Percentiles rank a stretch among this genome's conserved stretches.
Evolutionary conservation across 1,139 yeast genomes (phyloP).

Genomic region (Sugiyamaella sp.): DNA sequence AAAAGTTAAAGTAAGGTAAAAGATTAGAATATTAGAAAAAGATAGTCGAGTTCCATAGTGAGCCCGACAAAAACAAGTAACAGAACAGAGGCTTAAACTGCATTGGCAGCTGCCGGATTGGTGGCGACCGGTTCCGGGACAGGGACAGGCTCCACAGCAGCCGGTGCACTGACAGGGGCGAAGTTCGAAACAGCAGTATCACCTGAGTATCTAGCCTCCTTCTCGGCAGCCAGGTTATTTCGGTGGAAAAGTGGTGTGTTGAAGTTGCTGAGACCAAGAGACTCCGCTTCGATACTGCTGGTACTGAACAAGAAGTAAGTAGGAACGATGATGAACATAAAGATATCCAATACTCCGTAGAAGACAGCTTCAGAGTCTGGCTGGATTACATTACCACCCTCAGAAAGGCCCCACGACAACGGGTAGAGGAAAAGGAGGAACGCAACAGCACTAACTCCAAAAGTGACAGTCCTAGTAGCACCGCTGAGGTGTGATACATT

Average conservation of each 20-base stretch:
- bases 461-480: constrained; percentile 22
- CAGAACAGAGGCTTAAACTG: constrained; percentile 16
- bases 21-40: constrained; percentile 9
- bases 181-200: constrained; percentile 25
- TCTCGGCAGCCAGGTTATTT: constrained; percentile 22
- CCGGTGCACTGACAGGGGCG: constrained; percentile 20
- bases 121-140: constrained; percentile 21
- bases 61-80: not conserved
- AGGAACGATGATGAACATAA: constrained; percentile 46
- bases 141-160: constrained; percentile 23
- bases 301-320: constrained; percentile 33
- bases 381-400: constrained; percentile 68
- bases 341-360: constrained; percentile 62
- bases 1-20: not conserved
- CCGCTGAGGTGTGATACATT: constrained; percentile 15
- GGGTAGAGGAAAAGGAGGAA: constrained; percentile 57
- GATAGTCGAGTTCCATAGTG: not conserved
- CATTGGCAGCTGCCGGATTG: constrained; percentile 19
- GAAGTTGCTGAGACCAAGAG: constrained; percentile 30
- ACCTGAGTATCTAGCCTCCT: constrained; percentile 29
- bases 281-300: constrained; percentile 29
- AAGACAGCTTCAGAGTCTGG: constrained; percentile 70
- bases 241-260: constrained; percentile 31
- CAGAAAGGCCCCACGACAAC: constrained; percentile 63
- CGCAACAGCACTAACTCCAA: constrained; percentile 37